Percentiles rank a stretch among this genome's conserved stretches.
phyloP scores from a whole-genome alignment of 192 early-diverging fungal genomes.

The Dissophora globulifera region DNA sequence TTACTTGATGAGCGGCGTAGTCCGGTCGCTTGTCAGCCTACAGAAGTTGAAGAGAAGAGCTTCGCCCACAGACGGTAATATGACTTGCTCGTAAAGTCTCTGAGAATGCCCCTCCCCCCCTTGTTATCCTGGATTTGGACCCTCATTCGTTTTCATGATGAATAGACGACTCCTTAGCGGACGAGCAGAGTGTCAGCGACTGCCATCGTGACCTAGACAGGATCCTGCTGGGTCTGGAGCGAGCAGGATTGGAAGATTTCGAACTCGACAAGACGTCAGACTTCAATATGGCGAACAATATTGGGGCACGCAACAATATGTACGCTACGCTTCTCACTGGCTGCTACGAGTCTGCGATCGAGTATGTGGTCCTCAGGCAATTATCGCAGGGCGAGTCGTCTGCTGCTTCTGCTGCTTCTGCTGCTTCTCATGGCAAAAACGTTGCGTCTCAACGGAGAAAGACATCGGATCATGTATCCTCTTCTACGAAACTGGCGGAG shows the following conservation, averaged over 20 bases:
- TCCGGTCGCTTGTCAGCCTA: conserved; percentile 29
- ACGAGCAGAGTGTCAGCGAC: conserved; percentile 27
- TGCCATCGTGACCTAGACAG: conserved; percentile 30
- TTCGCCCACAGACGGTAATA: conserved; percentile 1
- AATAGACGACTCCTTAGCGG: conserved; percentile 9
- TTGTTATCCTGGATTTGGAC: too few relatives aligned
- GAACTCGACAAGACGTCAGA: conserved; percentile 72
- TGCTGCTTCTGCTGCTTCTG: too few relatives aligned
- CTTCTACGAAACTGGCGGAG: background rate
- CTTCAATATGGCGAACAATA: conserved; percentile 62
- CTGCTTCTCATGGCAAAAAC: conserved; percentile 29
- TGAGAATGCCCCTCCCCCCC: too few relatives aligned
- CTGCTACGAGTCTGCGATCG: conserved; percentile 64
- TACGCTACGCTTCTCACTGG: conserved; percentile 64
- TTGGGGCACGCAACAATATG: conserved; percentile 66
- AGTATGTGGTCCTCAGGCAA: conserved; percentile 41
- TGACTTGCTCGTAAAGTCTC: too few relatives aligned
- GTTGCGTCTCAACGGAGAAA: background rate
- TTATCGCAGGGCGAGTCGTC: background rate
- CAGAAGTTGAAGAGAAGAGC: conserved; percentile 20
- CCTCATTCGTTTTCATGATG: too few relatives aligned
- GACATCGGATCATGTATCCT: background rate
- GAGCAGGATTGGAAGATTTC: conserved; percentile 73
- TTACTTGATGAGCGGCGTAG: conserved; percentile 50
- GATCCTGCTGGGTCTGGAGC: conserved; percentile 57